Evolutionary conservation across 257 asterid genomes (phyloP), one percentile per base, ranked within the genome.

Genomic region (Solanum verrucosum): DNA sequence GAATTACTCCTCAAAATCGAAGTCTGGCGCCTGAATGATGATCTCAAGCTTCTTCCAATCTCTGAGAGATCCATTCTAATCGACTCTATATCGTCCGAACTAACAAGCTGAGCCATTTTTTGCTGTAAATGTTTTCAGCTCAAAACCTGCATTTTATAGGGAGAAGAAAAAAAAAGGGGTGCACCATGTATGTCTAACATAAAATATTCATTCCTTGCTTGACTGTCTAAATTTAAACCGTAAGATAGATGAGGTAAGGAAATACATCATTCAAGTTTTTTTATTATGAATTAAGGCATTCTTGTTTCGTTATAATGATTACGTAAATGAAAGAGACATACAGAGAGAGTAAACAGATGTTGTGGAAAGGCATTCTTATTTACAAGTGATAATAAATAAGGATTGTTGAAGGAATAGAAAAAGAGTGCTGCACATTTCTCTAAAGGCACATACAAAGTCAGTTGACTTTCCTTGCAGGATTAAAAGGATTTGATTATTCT

Each of bases 261-360:
- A 87, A 75, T 52, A 87, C 87, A 91, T 87, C 88, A 91, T 87
- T 91, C 93, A 5, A 65, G 42, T 89, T 77, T 65, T 31, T 33
- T 67, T 56, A 18, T 20, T 18, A 59, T 70, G 77, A 86, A 84
- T 78, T 9, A 89, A 71, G 14, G 25, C 84, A 78, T 79, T 46
- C 40, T 27, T 81, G 20, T 3, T 81, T 44, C 18, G 34, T 81
- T 29, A 46, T 81, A 46, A 18, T 1, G 27, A 44, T 18, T 27
- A 29, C 38, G 6, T 46, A 27, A 81, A 81, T 46, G 65, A 81
- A 27, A 81, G 40, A 81, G 85, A 81, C 29, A 44, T 46, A 81
- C 40, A 49, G 23, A 81, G 40, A 42, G 38, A 79, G 65, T 7
- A 79, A 79, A 25, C 16, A 79, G 16, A 81, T 27, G 85, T 27